Percentiles rank a stretch among this genome's conserved stretches.
phyloP scores from a whole-genome alignment of 345 rosid genomes.

The Ailanthus altissimus region DNA sequence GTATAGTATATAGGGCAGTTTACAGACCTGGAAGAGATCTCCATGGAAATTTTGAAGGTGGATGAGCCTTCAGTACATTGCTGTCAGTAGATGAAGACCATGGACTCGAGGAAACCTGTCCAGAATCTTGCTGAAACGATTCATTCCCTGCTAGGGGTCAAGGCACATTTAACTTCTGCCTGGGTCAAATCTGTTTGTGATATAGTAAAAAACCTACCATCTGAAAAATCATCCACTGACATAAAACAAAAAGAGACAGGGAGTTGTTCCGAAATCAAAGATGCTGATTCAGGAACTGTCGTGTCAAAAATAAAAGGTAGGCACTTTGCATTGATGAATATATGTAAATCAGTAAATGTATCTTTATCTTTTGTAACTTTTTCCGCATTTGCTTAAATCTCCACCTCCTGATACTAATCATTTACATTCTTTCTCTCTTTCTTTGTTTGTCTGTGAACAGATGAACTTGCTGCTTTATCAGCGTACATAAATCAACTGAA shows the following conservation, averaged over 20 bases:
- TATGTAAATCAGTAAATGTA: neutral
- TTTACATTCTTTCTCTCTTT: constrained; percentile 11
- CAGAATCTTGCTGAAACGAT: constrained; percentile 51
- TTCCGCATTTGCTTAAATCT: neutral
- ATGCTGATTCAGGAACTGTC: constrained; percentile 31
- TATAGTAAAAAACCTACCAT: constrained; percentile 39
- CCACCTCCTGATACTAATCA: neutral
- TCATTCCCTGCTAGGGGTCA: constrained; percentile 66
- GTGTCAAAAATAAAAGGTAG: constrained; percentile 47
- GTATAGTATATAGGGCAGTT: constrained; percentile 11
- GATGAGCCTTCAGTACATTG: neutral
- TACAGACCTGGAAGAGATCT: constrained; percentile 20
- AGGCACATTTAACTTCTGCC: constrained; percentile 52
- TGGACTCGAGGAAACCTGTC: constrained; percentile 40
- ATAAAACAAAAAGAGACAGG: neutral
- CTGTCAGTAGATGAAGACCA: constrained; percentile 1
- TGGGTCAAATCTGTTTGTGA: constrained; percentile 69
- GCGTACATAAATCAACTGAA: constrained; percentile 46
- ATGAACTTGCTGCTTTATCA: constrained; percentile 48
- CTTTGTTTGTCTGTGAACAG: constrained; percentile 36
- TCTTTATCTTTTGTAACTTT: neutral
- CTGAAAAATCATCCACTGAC: constrained; percentile 14
- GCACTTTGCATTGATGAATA: neutral
- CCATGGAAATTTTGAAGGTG: neutral
- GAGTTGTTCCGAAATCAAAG: constrained; percentile 8